Evolutionary conservation across 441 rosid genomes (phyloP), one percentile per base, ranked within the genome.

Genomic region (Adansonia grandidieri): DNA sequence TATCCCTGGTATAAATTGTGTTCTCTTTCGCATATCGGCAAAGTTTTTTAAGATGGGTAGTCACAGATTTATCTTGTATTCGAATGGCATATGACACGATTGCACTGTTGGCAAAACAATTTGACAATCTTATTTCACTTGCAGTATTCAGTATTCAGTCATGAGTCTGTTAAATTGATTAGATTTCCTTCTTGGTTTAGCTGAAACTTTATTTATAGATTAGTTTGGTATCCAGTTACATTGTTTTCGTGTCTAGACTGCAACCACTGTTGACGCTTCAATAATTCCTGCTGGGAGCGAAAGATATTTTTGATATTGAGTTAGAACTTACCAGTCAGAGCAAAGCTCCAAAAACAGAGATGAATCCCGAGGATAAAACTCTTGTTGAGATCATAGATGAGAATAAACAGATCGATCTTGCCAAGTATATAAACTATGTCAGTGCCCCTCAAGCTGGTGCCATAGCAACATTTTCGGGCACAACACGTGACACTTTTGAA

Each of bases 401-500:
- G 84, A 88, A 88, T 58, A 82, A 78, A 60, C 87, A 75, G 4
- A 81, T 93, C 68, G 91, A 93, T 77, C 54, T 93, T 48, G 85
- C 89, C 66, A 91, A 86, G 80, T 92, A 69, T 77, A 86, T 92
- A 40, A 85, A 82, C 40, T 93, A 88, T 61, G 98, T 92, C n/a
- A 82, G 91, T 66, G 95, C 92, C 3, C 91, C 96, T 6, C 90
- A 89, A 71, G 94, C 98, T 2, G 98, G 98, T 74, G 97, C 94
- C 15, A 86, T 93, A 32, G 86, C 97, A 5, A 95, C 99, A 60
- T 93, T 95, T 83, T 89, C 98, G 2, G 98, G 99, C 73, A 95
- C 93, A 4, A 92, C 97, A 0, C 86, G 95, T 0, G 94, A 92
- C 84, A 89, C 89, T 44, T 96, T 96, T 68, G 92, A 92, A 60